These are phyloP conservation scores for Globisporangium perplexum DNA, from an alignment of 352 stramenopile genomes.

Conservation along the genomic window DNA sequence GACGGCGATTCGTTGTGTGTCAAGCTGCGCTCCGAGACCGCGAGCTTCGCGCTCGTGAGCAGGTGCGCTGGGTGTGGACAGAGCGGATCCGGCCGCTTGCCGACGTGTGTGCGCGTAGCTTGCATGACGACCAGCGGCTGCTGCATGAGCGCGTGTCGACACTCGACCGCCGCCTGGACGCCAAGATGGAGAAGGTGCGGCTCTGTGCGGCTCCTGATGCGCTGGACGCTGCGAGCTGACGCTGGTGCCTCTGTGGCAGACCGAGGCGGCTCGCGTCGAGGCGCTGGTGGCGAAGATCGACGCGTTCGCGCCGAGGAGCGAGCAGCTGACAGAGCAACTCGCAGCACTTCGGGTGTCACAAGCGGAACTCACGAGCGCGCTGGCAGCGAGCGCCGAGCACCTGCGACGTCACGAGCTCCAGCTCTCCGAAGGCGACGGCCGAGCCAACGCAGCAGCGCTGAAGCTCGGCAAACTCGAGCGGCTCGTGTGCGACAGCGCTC, in stretches of 20 bases:
- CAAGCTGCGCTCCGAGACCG: conserved; percentile 26
- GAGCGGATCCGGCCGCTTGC: no score
- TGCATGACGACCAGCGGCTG: conserved; percentile 41
- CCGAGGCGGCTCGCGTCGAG: conserved; percentile 37
- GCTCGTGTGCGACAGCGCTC: neutral
- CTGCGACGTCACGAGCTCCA: neutral
- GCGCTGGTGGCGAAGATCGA: conserved; percentile 49
- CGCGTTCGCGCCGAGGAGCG: conserved; percentile 35
- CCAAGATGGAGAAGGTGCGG: conserved; percentile 65
- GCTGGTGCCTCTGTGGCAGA: conserved; percentile 12
- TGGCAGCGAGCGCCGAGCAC: neutral
- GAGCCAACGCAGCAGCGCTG: neutral
- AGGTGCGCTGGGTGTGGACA: conserved; percentile 4
- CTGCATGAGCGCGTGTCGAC: conserved; percentile 38
- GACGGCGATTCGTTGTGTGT: no score
- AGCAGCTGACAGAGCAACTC: conserved; percentile 23
- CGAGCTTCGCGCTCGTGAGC: conserved; percentile 26
- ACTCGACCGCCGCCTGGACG: conserved; percentile 31
- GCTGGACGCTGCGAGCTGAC: neutral
- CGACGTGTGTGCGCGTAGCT: conserved; percentile 22
- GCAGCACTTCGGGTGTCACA: conserved; percentile 11
- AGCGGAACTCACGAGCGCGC: neutral
- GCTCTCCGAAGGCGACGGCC: neutral
- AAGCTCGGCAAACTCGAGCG: neutral
- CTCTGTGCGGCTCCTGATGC: neutral